Conservation (phyloP, 2,329 filamentous ascomycete species). For the Sordariomycetes sp. region DNA sequence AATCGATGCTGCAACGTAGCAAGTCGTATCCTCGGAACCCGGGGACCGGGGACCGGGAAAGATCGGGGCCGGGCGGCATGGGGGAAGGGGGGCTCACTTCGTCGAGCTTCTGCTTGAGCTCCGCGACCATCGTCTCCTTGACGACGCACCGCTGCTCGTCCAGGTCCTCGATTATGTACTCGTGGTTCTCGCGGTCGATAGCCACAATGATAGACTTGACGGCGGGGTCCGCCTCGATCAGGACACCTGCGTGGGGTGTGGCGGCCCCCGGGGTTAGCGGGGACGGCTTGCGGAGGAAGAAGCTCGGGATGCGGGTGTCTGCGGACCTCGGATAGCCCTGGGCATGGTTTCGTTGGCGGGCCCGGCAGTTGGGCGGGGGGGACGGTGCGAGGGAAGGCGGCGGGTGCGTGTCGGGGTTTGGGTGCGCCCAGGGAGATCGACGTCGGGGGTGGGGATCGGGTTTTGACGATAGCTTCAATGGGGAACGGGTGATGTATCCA, state of each 20-base stretch:
- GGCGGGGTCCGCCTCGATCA: slow-evolving; percentile 73
- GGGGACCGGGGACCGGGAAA: too few relatives aligned
- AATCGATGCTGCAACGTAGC: too few relatives aligned
- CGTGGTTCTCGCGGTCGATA: slow-evolving; percentile 57
- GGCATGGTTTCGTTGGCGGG: slow-evolving; percentile 27
- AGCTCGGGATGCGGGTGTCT: background rate
- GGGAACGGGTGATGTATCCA: too few relatives aligned
- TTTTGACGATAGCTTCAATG: too few relatives aligned
- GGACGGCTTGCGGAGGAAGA: slow-evolving; percentile 1
- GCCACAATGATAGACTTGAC: slow-evolving; percentile 77
- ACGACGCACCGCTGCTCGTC: slow-evolving; percentile 66
- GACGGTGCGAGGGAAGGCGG: background rate
- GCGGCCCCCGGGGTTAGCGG: slow-evolving; percentile 4
- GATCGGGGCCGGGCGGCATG: too few relatives aligned
- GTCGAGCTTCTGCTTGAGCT: slow-evolving; percentile 56
- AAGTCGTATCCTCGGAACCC: too few relatives aligned
- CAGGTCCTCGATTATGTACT: slow-evolving; percentile 68
- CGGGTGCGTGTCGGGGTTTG: background rate
- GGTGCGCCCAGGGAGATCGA: background rate
- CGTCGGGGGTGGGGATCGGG: background rate
- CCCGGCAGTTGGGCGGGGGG: background rate
- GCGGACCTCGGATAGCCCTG: slow-evolving; percentile 40
- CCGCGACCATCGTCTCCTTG: slow-evolving; percentile 57
- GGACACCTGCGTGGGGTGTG: slow-evolving; percentile 36
- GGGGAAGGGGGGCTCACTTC: slow-evolving; percentile 30